A percentile compares a stretch with the other conserved stretches of the same genome.
Conservation (phyloP, 2,329 filamentous ascomycete species). For the Tolypocladium cylindrosporum region DNA sequence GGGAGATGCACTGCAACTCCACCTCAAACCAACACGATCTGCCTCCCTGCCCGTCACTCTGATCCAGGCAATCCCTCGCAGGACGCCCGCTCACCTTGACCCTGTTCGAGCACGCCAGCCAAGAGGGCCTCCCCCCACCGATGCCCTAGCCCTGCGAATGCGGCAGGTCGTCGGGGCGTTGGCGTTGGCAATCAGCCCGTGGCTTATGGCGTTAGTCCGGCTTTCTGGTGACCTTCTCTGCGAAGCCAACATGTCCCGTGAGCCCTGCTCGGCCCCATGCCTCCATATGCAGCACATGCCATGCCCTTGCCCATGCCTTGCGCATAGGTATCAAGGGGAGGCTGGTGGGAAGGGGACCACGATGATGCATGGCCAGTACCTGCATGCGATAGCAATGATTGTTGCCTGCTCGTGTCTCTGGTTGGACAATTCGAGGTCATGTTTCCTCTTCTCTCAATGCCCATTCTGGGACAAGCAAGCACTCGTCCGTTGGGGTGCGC, state of each 20-base stretch:
- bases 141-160: neutral
- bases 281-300: neutral
- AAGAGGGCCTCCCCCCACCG: neutral
- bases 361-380: slow-evolving; percentile 3
- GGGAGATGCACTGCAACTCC: neutral
- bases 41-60: neutral
- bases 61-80: neutral
- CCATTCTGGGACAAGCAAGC: neutral
- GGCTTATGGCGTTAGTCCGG: neutral
- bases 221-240: neutral
- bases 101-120: neutral
- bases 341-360: neutral
- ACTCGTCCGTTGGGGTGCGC: neutral
- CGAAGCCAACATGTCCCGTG: neutral
- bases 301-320: neutral
- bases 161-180: neutral
- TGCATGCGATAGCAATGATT: slow-evolving; percentile 3
- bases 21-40: neutral
- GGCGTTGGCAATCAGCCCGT: neutral
- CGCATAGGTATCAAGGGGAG: neutral
- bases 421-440: slow-evolving; percentile 5
- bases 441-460: slow-evolving; percentile 4
- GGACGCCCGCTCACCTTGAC: neutral
- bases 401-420: neutral
- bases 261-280: neutral